phyloP scores from a whole-genome alignment of 106 monocot species.

The Hemerocallis citrina region DNA sequence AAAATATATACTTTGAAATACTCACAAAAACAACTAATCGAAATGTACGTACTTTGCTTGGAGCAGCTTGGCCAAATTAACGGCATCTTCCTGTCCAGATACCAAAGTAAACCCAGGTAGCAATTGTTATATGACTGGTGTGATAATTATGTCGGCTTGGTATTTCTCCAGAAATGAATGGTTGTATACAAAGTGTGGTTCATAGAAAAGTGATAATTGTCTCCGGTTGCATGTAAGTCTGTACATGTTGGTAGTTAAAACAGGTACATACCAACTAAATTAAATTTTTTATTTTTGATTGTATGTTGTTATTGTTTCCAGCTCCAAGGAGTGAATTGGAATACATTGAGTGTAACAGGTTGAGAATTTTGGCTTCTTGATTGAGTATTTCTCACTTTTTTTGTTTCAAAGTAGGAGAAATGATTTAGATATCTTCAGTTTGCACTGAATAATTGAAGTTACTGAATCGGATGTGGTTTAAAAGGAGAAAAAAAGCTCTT shows the following conservation, averaged over 20 bases:
- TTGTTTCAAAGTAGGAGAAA: too few species aligned
- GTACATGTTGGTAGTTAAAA: slow-evolving; percentile 38
- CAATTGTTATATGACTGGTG: slow-evolving; percentile 83
- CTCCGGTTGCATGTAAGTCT: slow-evolving; percentile 32
- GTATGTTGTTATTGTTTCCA: too few species aligned
- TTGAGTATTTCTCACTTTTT: too few species aligned
- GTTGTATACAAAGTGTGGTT: slow-evolving; percentile 86
- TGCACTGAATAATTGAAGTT: too few species aligned
- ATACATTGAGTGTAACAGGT: too few species aligned
- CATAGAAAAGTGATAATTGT: slow-evolving; percentile 57
- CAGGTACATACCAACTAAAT: too few species aligned
- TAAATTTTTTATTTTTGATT: too few species aligned
- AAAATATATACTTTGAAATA: neutral
- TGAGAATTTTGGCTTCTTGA: too few species aligned
- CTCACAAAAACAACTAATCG: neutral
- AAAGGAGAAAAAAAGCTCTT: too few species aligned
- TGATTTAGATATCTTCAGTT: too few species aligned
- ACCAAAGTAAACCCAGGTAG: slow-evolving; percentile 79
- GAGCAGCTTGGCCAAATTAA: slow-evolving; percentile 68
- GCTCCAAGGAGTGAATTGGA: too few species aligned
- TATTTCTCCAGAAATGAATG: slow-evolving; percentile 42
- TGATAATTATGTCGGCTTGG: slow-evolving; percentile 70
- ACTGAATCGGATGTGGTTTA: too few species aligned
- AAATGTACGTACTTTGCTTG: slow-evolving; percentile 55
- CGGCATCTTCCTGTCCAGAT: slow-evolving; percentile 94